A percentile compares a stretch with the other conserved stretches of the same genome.
Conservation (phyloP, 495 filamentous ascomycete species). For the Lindgomyces ingoldianus region DNA sequence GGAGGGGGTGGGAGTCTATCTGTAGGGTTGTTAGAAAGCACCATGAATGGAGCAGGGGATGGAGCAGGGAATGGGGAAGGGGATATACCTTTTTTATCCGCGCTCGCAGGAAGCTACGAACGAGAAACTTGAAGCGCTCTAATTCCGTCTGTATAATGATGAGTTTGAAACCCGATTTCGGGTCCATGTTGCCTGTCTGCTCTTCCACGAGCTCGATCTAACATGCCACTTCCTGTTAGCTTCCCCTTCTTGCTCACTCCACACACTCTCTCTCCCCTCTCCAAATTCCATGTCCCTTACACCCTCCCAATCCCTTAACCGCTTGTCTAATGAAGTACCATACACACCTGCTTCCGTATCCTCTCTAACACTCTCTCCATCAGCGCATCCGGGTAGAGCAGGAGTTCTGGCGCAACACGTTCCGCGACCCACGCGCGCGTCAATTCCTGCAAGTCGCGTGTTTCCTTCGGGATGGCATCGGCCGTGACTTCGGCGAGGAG, state of each 20-base stretch:
- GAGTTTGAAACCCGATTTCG: slow-evolving; percentile 84
- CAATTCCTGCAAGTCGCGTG: slow-evolving; percentile 75
- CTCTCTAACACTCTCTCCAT: slow-evolving; percentile 78
- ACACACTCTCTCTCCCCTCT: neutral
- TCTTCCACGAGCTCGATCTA: slow-evolving; percentile 53
- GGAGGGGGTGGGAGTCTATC: slow-evolving; percentile 69
- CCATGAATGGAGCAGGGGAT: slow-evolving; percentile 39
- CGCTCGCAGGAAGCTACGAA: slow-evolving; percentile 81
- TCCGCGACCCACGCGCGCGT: slow-evolving; percentile 93
- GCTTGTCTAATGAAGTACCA: neutral
- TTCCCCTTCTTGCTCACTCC: neutral
- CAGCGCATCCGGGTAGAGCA: slow-evolving; percentile 64
- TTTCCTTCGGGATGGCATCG: slow-evolving; percentile 28
- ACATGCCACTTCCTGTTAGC: neutral
- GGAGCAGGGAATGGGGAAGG: slow-evolving; percentile 25
- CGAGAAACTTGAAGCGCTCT: slow-evolving; percentile 85
- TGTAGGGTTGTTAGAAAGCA: slow-evolving; percentile 45
- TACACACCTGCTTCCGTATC: slow-evolving; percentile 65
- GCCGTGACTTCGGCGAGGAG: slow-evolving; percentile 34
- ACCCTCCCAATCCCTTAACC: neutral
- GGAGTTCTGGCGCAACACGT: slow-evolving; percentile 80
- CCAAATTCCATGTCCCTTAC: neutral
- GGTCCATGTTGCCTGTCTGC: slow-evolving; percentile 68
- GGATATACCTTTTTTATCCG: slow-evolving; percentile 70
- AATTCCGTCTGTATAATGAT: slow-evolving; percentile 97